These are phyloP conservation scores for Tetrapisispora fleetii DNA, from an alignment of 805 yeast species.

Conservation along the genomic window DNA sequence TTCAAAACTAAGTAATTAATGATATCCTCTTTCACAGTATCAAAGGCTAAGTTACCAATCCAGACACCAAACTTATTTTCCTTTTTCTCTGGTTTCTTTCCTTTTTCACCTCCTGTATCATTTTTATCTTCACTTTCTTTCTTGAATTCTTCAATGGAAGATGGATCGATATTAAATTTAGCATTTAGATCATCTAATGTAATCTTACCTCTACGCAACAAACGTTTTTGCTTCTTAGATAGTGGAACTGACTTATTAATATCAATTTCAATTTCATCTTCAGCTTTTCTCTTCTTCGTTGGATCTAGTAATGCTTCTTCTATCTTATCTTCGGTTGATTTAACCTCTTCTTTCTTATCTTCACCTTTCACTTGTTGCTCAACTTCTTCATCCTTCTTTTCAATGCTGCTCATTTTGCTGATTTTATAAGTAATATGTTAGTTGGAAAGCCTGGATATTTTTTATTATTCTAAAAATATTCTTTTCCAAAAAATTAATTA, in stretches of 20 bases:
- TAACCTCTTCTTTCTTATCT: conserved; percentile 15
- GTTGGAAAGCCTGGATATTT: background rate
- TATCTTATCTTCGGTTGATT: conserved; percentile 23
- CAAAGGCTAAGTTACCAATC: conserved; percentile 89
- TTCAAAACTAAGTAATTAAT: conserved; percentile 53
- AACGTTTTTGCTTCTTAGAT: conserved; percentile 84
- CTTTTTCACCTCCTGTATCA: conserved; percentile 26
- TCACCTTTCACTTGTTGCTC: conserved; percentile 6
- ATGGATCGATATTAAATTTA: conserved; percentile 32
- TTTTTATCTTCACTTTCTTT: conserved; percentile 33
- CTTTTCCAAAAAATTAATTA: too few species aligned
- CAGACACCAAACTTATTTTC: conserved; percentile 68
- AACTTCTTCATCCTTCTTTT: background rate
- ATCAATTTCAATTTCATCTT: conserved; percentile 58
- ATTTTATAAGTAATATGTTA: background rate
- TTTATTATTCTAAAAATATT: too few species aligned
- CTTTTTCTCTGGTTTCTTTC: conserved; percentile 18
- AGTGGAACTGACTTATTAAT: conserved; percentile 65
- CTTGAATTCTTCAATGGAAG: conserved; percentile 28
- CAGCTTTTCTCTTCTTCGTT: conserved; percentile 30
- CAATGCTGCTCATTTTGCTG: background rate
- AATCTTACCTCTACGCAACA: conserved; percentile 65
- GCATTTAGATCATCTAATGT: conserved; percentile 46
- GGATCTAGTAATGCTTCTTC: conserved; percentile 29
- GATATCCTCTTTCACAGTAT: conserved; percentile 68